Evolutionary conservation across 768 basidiomycete species (phyloP), one percentile per base, ranked within the genome.

Genomic region (Mycena vulgaris): DNA sequence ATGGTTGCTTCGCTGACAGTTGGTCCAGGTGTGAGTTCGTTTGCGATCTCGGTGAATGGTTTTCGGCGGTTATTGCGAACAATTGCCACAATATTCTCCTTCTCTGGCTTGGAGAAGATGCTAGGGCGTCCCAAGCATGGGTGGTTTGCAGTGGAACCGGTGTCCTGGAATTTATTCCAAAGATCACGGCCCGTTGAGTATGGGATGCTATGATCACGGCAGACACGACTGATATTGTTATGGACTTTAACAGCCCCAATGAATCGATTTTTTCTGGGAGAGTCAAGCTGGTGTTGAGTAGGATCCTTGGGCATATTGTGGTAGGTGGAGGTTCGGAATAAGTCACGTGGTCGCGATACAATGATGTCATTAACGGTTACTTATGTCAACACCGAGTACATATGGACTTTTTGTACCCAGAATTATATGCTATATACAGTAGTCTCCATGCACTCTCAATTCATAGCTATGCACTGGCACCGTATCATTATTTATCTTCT

Each of bases 11-110:
- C 64, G 48, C 67, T 61, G 47, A 74, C 33, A 33, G 52, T 47
- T 49, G 72, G 63, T 55, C 53, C 52, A 53, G 52, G 55, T 47
- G 58, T 42, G 23, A 74, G 49, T 30, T 63, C 10, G 35, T 74
- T 71, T n/a, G 60, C 64, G 40, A 75, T 66, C 31, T 65, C 63
- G 16, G 19, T 16, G 51, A 74, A 68, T 19, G 72, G 72, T 51
- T 25, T 39, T 19, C 61, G 58, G 33, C 72, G 65, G 27, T 70
- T 42, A 25, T 55, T 51, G 30, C 13, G 13, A n/a, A 37, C 42
- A 37, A 28, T 23, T 31, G 30, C 45, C 31, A 62, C 60, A 49
- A 42, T 42, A 23, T 62, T n/a, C 28, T 47, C 45, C 30, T 62
- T 35, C 30, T 40, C 23, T 33, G 35, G 23, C 30, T 62, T 35